These are phyloP conservation scores for Sporothrix variecibatus DNA, from an alignment of 2,329 filamentous ascomycete genomes.

Conservation along the genomic window DNA sequence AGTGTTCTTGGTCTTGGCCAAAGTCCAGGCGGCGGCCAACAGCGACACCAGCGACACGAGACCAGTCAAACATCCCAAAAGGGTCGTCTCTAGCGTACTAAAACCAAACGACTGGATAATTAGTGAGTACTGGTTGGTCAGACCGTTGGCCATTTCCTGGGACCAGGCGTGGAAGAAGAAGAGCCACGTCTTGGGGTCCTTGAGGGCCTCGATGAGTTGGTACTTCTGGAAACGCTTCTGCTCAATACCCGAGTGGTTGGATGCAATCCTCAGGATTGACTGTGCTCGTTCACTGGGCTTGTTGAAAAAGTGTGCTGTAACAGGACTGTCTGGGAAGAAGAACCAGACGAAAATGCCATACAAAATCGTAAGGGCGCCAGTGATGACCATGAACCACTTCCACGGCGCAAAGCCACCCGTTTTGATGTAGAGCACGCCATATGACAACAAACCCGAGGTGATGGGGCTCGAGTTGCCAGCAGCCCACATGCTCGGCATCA, in stretches of 20 bases:
- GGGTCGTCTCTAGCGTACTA: conserved; percentile 24
- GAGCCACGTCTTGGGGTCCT: conserved; percentile 34
- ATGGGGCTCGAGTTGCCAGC: conserved; percentile 51
- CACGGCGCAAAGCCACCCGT: conserved; percentile 26
- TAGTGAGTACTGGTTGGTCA: conserved; percentile 30
- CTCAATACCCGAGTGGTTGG: conserved; percentile 42
- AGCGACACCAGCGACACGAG: conserved; percentile 23
- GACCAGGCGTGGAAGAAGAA: conserved; percentile 31
- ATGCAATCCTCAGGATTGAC: conserved; percentile 39
- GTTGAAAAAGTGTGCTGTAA: conserved; percentile 40
- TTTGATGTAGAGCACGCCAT: conserved; percentile 41
- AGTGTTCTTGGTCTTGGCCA: conserved; percentile 22
- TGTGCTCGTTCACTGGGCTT: conserved; percentile 36
- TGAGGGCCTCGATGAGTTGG: conserved; percentile 31
- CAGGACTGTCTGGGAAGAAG: conserved; percentile 41
- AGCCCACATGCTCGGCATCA: conserved; percentile 66
- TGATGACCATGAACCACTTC: conserved; percentile 38
- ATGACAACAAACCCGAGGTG: conserved; percentile 43
- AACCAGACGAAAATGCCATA: conserved; percentile 37
- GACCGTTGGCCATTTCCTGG: conserved; percentile 31
- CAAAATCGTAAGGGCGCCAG: conserved; percentile 37
- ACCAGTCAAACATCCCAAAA: conserved; percentile 30
- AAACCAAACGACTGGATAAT: conserved; percentile 32
- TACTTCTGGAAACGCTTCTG: conserved; percentile 29
- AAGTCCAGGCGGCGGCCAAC: conserved; percentile 10